phyloP scores from a whole-genome alignment of 257 asterid species.

The Plectranthus barbatus region DNA sequence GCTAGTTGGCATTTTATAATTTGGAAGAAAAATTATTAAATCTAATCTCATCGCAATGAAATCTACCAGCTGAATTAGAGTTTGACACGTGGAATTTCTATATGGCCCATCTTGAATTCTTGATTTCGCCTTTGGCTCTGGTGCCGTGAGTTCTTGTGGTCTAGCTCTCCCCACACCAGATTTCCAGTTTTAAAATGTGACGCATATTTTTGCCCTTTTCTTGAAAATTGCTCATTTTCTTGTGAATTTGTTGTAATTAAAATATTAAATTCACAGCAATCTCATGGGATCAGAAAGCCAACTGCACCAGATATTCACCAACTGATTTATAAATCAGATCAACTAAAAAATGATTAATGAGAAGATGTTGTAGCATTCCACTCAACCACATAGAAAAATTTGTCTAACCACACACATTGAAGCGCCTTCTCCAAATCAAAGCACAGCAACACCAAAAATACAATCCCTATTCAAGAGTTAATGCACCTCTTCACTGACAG shows the following conservation, averaged over 20 bases:
- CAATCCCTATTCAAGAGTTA: constrained; percentile 13
- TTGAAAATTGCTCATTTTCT: neutral
- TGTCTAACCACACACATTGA: neutral
- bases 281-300: no score
- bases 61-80: constrained; percentile 29
- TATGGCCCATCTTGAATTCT: constrained; percentile 30
- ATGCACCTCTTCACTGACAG: constrained; percentile 22
- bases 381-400: constrained; percentile 3
- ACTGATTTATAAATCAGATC: neutral
- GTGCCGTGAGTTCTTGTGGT: constrained; percentile 21
- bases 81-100: constrained; percentile 47
- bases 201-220: neutral
- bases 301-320: no score
- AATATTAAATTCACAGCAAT: no score
- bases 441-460: neutral
- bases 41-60: constrained; percentile 63
- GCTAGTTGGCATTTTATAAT: constrained; percentile 12
- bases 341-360: neutral
- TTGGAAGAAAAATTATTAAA: constrained; percentile 18
- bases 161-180: constrained; percentile 20
- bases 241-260: no score
- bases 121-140: constrained; percentile 7
- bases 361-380: neutral
- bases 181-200: neutral
- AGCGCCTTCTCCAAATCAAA: neutral